Evolutionary conservation across 2,329 filamentous ascomycete genomes (phyloP).

Genomic region (Penicillium sp.): DNA sequence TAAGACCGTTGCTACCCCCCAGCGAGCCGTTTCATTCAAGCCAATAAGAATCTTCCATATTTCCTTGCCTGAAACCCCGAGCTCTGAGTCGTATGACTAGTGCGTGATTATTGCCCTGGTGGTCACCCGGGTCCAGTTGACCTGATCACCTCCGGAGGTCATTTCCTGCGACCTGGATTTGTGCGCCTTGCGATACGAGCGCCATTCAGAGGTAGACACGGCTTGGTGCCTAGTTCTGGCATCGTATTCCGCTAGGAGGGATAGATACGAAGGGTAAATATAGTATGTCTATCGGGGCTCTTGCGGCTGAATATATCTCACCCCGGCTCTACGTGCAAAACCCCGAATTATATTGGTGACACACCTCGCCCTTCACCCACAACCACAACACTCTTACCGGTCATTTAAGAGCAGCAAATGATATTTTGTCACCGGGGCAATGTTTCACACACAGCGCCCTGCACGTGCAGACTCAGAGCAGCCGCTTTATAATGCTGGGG

Average conservation of each 20-base stretch:
- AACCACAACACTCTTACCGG: conserved; percentile 1
- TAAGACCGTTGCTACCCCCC: too few relatives aligned
- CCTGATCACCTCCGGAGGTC: conserved; percentile 12
- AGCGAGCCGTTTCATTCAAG: too few relatives aligned
- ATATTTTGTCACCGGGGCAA: conserved; percentile 18
- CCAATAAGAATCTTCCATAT: too few relatives aligned
- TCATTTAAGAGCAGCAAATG: conserved; percentile 16
- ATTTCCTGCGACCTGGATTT: conserved; percentile 1
- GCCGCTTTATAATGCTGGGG: conserved; percentile 15
- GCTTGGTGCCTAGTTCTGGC: too few relatives aligned
- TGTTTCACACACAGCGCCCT: neutral
- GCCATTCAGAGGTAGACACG: conserved; percentile 2
- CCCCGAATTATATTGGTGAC: too few relatives aligned
- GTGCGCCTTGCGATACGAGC: neutral
- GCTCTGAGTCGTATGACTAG: conserved; percentile 7
- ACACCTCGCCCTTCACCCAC: too few relatives aligned
- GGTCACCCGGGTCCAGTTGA: conserved; percentile 8
- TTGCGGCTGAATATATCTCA: conserved; percentile 1
- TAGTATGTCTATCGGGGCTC: too few relatives aligned
- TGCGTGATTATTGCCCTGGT: neutral
- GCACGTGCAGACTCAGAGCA: conserved; percentile 1
- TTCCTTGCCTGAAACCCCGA: too few relatives aligned
- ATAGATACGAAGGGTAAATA: too few relatives aligned
- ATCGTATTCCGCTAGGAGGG: too few relatives aligned
- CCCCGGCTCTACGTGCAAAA: too few relatives aligned